Conservation (phyloP, 2,329 filamentous ascomycete species). For the Alternaria longipes region DNA sequence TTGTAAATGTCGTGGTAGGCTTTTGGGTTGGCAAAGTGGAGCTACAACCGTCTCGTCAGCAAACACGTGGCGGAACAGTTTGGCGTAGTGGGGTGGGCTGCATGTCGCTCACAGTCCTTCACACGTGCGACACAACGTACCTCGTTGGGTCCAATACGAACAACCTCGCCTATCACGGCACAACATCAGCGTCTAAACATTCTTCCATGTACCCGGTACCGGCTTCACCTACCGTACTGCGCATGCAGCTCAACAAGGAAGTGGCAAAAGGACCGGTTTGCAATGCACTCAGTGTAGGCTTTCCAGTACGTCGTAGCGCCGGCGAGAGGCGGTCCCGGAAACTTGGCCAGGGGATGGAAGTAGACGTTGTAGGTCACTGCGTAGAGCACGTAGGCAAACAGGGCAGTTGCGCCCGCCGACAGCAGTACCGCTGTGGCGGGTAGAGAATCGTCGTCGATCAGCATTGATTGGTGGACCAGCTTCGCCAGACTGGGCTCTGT, state of each 20-base stretch:
- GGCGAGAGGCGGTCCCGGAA: constrained; percentile 53
- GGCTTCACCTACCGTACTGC: constrained; percentile 31
- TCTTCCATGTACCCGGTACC: neutral
- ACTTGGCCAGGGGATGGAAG: constrained; percentile 55
- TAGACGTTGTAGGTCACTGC: constrained; percentile 48
- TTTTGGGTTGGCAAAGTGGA: constrained; percentile 55
- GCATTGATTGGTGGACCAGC: constrained; percentile 6
- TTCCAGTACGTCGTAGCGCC: constrained; percentile 39
- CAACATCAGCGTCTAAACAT: constrained; percentile 14
- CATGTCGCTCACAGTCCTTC: neutral
- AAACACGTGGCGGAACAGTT: neutral
- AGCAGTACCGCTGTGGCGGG: constrained; percentile 19
- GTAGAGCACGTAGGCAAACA: constrained; percentile 28
- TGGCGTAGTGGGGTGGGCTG: constrained; percentile 2
- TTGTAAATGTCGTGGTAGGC: constrained; percentile 58
- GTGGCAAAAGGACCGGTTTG: constrained; percentile 41
- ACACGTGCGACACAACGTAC: neutral
- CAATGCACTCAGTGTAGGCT: constrained; percentile 40
- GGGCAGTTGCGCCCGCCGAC: constrained; percentile 18
- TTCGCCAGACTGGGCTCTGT: neutral
- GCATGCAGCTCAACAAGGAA: constrained; percentile 37
- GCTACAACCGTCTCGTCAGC: constrained; percentile 33
- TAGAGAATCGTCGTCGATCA: neutral
- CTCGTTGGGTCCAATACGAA: constrained; percentile 43
- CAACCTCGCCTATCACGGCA: constrained; percentile 31